These are phyloP conservation scores for Akanthomyces dipterigenus DNA, from an alignment of 2,329 filamentous ascomycete species.

Conservation along the genomic window DNA sequence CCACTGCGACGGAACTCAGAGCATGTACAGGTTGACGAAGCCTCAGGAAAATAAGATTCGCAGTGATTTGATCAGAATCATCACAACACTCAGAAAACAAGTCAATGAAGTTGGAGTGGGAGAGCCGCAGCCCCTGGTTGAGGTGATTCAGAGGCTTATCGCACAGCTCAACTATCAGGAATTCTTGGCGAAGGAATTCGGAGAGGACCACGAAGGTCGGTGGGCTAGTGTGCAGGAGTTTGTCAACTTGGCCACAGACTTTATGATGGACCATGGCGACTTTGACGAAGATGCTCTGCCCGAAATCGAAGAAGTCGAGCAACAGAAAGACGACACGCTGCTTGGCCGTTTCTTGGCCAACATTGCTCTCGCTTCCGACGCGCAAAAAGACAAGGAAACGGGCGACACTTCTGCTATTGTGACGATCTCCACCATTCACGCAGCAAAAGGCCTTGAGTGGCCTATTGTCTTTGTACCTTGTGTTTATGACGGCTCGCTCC, in stretches of 20 bases:
- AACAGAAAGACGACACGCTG: conserved; percentile 49
- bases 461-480: conserved; percentile 89
- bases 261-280: conserved; percentile 40
- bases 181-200: conserved; percentile 65
- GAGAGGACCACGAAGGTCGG: conserved; percentile 67
- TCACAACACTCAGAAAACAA: conserved; percentile 26
- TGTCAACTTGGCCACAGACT: conserved; percentile 70
- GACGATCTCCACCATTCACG: conserved; percentile 93
- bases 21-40: conserved; percentile 41
- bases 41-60: conserved; percentile 47
- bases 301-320: conserved; percentile 63
- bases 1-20: conserved; percentile 45
- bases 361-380: conserved; percentile 76
- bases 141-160: conserved; percentile 47
- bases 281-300: conserved; percentile 52
- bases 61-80: conserved; percentile 41
- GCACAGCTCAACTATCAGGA: conserved; percentile 64
- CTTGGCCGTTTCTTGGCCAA: conserved; percentile 83
- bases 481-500: conserved; percentile 83
- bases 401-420: conserved; percentile 56
- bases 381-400: conserved; percentile 56
- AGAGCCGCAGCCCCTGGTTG: conserved; percentile 33
- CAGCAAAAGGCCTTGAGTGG: conserved; percentile 94
- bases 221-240: conserved; percentile 91
- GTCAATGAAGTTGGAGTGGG: conserved; percentile 21